Evolutionary conservation across 1,284 basidiomycete genomes (phyloP).

Genomic region (Ganoderma multipileum): DNA sequence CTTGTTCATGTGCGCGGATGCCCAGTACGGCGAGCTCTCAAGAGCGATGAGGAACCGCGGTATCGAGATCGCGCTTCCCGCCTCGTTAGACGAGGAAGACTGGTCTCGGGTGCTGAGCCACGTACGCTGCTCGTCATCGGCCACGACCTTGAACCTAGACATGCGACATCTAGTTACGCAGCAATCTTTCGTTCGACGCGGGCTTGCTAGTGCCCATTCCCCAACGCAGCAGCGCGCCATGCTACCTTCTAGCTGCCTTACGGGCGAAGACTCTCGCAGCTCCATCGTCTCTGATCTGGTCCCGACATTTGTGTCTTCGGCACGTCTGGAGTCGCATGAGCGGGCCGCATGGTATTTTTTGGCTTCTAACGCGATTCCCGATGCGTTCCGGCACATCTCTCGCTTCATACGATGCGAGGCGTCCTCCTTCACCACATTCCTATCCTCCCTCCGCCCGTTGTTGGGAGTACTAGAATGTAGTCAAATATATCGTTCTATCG

Average conservation of each 20-base stretch:
- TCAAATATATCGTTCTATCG: constrained; percentile 28
- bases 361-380: constrained; percentile 21
- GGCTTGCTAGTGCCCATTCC: constrained; percentile 22
- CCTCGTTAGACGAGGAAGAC: constrained; percentile 52
- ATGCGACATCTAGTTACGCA: constrained; percentile 40
- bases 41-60: constrained; percentile 99
- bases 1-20: constrained; percentile 94
- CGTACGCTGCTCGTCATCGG: constrained; percentile 51
- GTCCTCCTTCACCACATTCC: background rate
- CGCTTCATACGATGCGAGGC: constrained; percentile 25
- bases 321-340: background rate
- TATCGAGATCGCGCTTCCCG: constrained; percentile 77
- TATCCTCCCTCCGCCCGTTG: constrained; percentile 16
- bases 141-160: background rate
- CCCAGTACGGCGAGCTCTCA: constrained; percentile 92
- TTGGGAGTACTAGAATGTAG: constrained; percentile 28
- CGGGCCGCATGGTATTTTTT: constrained; percentile 27
- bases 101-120: constrained; percentile 51
- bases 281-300: constrained; percentile 49
- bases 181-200: constrained; percentile 44
- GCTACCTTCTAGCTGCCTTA: constrained; percentile 40
- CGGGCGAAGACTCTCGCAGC: constrained; percentile 57
- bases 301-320: constrained; percentile 33
- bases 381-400: constrained; percentile 19
- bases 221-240: background rate